Conservation (phyloP, 2,329 filamentous ascomycete species). For the Cordyceps militaris region DNA sequence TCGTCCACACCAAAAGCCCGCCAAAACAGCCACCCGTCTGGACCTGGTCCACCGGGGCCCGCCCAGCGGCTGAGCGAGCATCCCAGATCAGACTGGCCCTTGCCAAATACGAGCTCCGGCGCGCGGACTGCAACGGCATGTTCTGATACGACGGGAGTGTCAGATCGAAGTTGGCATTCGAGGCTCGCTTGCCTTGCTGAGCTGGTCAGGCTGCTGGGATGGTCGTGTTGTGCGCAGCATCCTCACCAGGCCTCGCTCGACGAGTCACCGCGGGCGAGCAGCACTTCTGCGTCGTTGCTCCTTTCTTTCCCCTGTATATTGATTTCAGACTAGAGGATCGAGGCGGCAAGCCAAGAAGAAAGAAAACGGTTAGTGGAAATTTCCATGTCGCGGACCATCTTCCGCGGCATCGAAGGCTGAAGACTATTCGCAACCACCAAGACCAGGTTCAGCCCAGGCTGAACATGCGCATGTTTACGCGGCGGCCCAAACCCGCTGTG, state of each 20-base stretch:
- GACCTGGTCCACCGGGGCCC: neutral
- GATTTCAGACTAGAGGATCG: neutral
- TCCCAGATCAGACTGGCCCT: neutral
- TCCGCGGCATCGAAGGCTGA: neutral
- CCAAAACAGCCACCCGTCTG: neutral
- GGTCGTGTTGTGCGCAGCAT: neutral
- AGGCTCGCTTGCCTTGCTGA: too few relatives aligned
- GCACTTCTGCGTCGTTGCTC: neutral
- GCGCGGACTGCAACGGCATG: neutral
- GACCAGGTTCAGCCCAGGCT: neutral
- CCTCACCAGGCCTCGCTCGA: neutral
- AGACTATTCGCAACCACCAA: neutral
- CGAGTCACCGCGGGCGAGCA: neutral
- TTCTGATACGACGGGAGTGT: neutral
- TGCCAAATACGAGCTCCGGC: neutral
- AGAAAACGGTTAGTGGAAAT: neutral
- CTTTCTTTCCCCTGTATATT: neutral
- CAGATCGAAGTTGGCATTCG: too few relatives aligned
- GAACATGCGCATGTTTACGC: neutral
- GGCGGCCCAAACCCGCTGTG: neutral
- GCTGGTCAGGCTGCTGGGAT: neutral
- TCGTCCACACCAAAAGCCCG: neutral
- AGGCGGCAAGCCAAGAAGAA: neutral
- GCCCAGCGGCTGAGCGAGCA: neutral
- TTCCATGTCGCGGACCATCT: neutral